These are phyloP conservation scores for Streptanthus diversifolius DNA, from an alignment of 345 rosid genomes.

Conservation along the genomic window DNA sequence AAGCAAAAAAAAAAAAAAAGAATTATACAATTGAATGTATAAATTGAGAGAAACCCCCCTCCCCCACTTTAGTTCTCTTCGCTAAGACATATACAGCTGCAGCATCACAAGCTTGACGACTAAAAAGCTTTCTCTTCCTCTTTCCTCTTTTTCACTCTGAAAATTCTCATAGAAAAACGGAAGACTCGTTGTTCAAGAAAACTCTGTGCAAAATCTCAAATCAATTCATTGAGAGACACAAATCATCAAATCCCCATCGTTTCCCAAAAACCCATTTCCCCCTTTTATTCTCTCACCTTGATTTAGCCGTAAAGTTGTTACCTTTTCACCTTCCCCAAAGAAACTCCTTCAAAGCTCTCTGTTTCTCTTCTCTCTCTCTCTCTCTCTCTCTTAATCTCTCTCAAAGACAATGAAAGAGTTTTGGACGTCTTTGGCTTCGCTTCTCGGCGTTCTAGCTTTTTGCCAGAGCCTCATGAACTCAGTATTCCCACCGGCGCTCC, in stretches of 20 bases:
- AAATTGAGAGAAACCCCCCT: background rate
- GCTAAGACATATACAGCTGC: background rate
- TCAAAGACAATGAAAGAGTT: slow-evolving; percentile 22
- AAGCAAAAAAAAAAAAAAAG: background rate
- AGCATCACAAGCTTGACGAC: background rate
- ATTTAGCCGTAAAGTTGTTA: slow-evolving; percentile 14
- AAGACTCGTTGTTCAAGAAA: slow-evolving; percentile 12
- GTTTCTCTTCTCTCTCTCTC: background rate
- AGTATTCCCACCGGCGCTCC: slow-evolving; percentile 27
- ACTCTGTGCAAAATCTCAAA: slow-evolving; percentile 1
- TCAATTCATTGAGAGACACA: background rate
- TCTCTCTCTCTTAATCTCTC: background rate
- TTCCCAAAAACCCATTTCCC: background rate
- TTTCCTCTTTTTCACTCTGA: background rate
- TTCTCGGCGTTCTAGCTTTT: slow-evolving; percentile 31
- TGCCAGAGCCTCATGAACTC: slow-evolving; percentile 10
- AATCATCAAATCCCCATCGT: slow-evolving; percentile 6
- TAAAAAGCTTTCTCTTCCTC: background rate
- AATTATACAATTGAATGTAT: background rate
- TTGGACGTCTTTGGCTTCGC: slow-evolving; percentile 21
- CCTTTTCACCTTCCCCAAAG: background rate
- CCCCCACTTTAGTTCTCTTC: background rate
- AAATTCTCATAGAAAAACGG: background rate
- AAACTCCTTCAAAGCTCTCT: background rate
- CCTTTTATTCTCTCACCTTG: background rate